Evolutionary conservation across 177 flowering plant species (phyloP).

Genomic region (Vitis hybrid): DNA sequence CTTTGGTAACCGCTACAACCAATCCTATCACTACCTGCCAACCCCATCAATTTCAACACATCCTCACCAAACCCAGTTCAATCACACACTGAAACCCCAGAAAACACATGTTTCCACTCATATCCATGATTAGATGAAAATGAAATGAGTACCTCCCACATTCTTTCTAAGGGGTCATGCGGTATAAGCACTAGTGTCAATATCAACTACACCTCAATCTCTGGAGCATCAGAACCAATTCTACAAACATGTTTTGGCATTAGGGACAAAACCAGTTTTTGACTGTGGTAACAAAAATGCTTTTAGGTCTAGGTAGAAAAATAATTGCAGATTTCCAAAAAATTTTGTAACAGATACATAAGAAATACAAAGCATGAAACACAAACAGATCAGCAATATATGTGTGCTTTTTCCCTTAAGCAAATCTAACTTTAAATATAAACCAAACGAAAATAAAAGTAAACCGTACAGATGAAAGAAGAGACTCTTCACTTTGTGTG

Average conservation of each 20-base stretch:
- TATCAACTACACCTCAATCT: too few relatives aligned
- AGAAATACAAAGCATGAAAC: background rate
- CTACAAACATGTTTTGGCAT: background rate
- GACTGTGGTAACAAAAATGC: background rate
- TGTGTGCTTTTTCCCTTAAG: too few relatives aligned
- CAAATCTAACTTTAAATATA: background rate
- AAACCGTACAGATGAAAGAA: slow-evolving; percentile 70
- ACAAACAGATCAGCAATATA: background rate
- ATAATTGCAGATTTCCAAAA: background rate
- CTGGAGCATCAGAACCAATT: background rate
- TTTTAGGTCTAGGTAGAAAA: background rate
- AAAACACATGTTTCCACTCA: too few relatives aligned
- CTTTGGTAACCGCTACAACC: too few relatives aligned
- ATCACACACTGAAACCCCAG: too few relatives aligned
- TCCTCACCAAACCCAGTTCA: too few relatives aligned
- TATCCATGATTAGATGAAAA: too few relatives aligned
- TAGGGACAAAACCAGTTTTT: background rate
- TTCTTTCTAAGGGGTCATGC: too few relatives aligned
- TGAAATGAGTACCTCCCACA: too few relatives aligned
- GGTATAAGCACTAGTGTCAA: too few relatives aligned
- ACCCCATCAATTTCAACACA: too few relatives aligned
- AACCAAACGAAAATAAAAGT: background rate
- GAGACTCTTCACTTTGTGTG: slow-evolving; percentile 64
- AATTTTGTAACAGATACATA: background rate
- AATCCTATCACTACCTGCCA: too few relatives aligned